Conservation (phyloP, 176 grass and related monocot genomes). For the Paspalum notatum region DNA sequence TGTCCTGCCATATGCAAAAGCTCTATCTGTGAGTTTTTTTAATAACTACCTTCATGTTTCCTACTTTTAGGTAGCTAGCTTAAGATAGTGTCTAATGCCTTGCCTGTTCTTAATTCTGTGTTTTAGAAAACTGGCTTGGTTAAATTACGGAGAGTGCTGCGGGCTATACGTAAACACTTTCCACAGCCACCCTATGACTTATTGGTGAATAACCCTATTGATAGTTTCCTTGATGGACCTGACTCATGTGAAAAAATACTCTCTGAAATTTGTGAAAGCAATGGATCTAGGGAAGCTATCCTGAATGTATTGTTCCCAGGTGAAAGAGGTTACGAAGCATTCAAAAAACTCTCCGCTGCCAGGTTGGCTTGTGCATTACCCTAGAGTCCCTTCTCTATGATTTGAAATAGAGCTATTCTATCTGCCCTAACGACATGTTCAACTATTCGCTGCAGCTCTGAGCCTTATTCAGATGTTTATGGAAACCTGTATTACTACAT, state of each 20-base stretch:
- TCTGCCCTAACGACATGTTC: conserved; percentile 46
- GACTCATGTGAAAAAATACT: conserved; percentile 85
- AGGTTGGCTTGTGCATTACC: conserved; percentile 59
- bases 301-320: conserved; percentile 76
- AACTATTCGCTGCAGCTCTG: conserved; percentile 68
- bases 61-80: conserved; percentile 38
- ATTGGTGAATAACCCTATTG: conserved; percentile 68
- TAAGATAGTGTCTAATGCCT: conserved; percentile 25
- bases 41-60: conserved; percentile 7
- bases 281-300: conserved; percentile 66
- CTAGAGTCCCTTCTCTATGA: conserved; percentile 24
- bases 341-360: conserved; percentile 64
- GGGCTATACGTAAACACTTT: conserved; percentile 96
- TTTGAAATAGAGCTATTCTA: conserved; percentile 26
- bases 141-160: conserved; percentile 87
- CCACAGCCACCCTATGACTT: conserved; percentile 83
- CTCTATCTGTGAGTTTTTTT: conserved; percentile 76
- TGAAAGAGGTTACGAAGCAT: conserved; percentile 67
- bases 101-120: conserved; percentile 37
- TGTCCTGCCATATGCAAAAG: conserved; percentile 91
- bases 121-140: conserved; percentile 95
- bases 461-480: conserved; percentile 94
- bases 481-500: conserved; percentile 86
- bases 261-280: conserved; percentile 72
- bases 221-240: conserved; percentile 87